These are phyloP conservation scores for Hygrophila difformis DNA, from an alignment of 257 asterid genomes.

Conservation along the genomic window DNA sequence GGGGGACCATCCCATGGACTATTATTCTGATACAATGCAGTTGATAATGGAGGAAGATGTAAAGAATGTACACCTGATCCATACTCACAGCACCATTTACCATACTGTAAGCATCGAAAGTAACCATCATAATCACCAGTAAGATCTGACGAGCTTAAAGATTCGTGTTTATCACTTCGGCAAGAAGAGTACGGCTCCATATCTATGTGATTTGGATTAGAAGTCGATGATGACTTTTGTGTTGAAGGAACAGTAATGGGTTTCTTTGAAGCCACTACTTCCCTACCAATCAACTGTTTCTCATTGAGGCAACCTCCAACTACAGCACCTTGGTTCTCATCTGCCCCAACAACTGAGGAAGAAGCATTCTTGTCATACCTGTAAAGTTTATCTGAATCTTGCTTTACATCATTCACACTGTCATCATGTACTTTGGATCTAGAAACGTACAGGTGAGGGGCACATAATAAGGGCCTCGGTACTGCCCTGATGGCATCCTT, in stretches of 20 bases:
- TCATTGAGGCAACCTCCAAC: conserved; percentile 14
- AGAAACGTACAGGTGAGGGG: conserved; percentile 36
- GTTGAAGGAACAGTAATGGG: conserved; percentile 1
- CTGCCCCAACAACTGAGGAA: conserved; percentile 15
- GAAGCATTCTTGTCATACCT: conserved; percentile 16
- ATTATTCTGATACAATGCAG: conserved; percentile 20
- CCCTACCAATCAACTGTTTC: conserved; percentile 10
- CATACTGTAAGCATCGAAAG: conserved; percentile 32
- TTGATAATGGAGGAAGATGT: conserved; percentile 27
- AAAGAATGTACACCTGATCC: conserved; percentile 25
- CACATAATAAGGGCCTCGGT: conserved; percentile 16
- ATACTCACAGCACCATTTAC: conserved; percentile 31
- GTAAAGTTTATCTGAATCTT: conserved; percentile 18
- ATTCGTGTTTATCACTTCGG: conserved; percentile 22
- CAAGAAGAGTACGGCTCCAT: conserved; percentile 16
- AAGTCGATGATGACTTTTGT: conserved; percentile 7
- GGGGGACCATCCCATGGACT: conserved; percentile 27
- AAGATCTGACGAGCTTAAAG: conserved; percentile 39
- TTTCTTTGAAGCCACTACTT: conserved; percentile 14
- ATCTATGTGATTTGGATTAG: conserved; percentile 17
- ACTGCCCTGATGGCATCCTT: conserved; percentile 12
- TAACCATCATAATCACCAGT: conserved; percentile 53
- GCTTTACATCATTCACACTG: conserved; percentile 12
- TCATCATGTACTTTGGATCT: conserved; percentile 18
- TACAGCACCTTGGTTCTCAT: conserved; percentile 14